Evolutionary conservation across 2,329 filamentous ascomycete species (phyloP).

Genomic region (Zymoseptoria ardabiliae): DNA sequence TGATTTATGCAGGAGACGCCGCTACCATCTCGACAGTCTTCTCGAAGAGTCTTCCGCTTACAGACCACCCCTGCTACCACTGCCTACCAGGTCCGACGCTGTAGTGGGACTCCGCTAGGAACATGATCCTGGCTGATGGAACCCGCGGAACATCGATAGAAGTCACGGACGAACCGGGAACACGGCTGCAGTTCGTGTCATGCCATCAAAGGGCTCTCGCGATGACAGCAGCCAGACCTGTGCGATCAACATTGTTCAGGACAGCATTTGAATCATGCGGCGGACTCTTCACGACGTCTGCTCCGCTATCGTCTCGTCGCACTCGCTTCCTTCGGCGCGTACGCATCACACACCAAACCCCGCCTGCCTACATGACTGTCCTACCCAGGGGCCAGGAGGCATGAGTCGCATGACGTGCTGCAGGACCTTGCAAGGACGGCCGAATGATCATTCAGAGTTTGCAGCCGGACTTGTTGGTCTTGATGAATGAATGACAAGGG

Average conservation of each 20-base stretch:
- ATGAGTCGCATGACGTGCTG: neutral
- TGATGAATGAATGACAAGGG: neutral
- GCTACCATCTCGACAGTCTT: neutral
- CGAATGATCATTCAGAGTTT: neutral
- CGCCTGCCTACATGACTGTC: neutral
- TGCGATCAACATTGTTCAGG: neutral
- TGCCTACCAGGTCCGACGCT: neutral
- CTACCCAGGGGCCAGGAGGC: neutral
- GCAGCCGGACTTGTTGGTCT: no score
- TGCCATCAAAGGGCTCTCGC: neutral
- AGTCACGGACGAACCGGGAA: neutral
- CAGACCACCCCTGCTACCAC: neutral
- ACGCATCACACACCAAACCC: neutral
- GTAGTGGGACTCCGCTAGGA: neutral
- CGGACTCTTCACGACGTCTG: neutral
- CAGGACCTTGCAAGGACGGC: neutral
- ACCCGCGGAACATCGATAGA: neutral
- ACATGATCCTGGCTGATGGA: neutral
- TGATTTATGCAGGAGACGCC: neutral
- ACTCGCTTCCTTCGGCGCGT: neutral
- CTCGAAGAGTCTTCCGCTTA: neutral
- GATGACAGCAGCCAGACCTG: neutral
- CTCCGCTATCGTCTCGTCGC: neutral
- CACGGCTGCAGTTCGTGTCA: neutral
- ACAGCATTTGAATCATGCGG: neutral